Percentiles rank a stretch among this genome's conserved stretches.
Conservation (phyloP, 176 grass and related monocot genomes). For the Poa pratensis region DNA sequence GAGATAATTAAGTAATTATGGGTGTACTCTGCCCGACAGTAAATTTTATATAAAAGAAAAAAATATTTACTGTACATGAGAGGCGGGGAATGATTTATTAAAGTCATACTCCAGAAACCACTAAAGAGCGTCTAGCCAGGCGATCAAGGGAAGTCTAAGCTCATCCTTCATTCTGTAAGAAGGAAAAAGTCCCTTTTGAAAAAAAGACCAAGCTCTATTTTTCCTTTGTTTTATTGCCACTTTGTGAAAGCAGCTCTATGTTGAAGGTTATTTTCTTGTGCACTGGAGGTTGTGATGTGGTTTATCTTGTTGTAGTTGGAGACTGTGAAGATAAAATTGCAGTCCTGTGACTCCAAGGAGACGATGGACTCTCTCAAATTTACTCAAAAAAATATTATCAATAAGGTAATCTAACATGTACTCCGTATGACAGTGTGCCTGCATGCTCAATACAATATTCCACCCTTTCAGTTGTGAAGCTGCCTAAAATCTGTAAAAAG, state of each 20-base stretch:
- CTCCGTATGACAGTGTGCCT: not conserved
- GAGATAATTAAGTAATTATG: not conserved
- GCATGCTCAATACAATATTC: constrained; percentile 26
- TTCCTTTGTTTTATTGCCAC: not conserved
- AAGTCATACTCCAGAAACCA: no score
- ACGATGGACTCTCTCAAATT: constrained; percentile 75
- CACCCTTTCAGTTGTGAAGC: constrained; percentile 20
- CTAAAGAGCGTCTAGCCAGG: no score
- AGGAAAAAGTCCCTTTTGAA: no score
- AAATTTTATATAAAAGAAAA: no score
- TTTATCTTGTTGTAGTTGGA: constrained; percentile 66
- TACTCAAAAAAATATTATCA: constrained; percentile 78
- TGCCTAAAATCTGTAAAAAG: not conserved
- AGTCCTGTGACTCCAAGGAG: constrained; percentile 69
- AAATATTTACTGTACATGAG: no score
- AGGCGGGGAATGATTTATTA: no score
- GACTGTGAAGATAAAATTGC: constrained; percentile 68
- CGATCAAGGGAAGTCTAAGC: no score
- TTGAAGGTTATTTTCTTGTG: constrained; percentile 31
- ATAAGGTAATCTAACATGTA: constrained; percentile 60
- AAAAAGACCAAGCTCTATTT: not conserved
- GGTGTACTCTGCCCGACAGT: not conserved
- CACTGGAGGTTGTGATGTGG: constrained; percentile 4
- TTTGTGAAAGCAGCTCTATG: not conserved
- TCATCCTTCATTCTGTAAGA: no score